These are phyloP conservation scores for Cladophialophora carrionii DNA, from an alignment of 2,329 filamentous ascomycete species.

Conservation along the genomic window DNA sequence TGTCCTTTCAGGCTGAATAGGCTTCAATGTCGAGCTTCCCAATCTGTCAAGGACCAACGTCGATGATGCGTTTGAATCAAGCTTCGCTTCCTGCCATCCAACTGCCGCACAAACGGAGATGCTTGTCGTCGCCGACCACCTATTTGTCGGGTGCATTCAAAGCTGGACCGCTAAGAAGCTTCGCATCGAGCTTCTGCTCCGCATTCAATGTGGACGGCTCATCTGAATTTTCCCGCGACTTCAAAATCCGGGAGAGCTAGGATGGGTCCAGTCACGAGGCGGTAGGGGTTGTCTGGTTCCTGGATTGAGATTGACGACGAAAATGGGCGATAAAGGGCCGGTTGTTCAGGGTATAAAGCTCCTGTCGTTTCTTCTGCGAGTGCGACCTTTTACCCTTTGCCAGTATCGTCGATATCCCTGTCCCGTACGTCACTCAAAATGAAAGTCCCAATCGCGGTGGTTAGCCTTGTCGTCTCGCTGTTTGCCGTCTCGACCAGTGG, in stretches of 20 bases:
- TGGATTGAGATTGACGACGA: not conserved
- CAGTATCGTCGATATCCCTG: not conserved
- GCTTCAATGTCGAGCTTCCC: not conserved
- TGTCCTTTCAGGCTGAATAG: not conserved
- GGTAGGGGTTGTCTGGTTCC: not conserved
- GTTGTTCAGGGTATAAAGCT: not conserved
- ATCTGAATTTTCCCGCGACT: not conserved
- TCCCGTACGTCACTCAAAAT: not conserved
- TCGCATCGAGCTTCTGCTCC: not conserved
- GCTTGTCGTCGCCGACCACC: not conserved
- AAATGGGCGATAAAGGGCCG: not conserved
- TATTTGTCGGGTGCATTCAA: not conserved
- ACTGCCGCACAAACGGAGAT: not conserved
- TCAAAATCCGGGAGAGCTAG: not conserved
- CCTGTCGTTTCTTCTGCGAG: not conserved
- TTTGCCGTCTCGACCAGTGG: slow-evolving; percentile 3
- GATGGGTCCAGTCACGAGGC: not conserved
- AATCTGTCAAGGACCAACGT: not conserved
- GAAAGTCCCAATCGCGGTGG: not conserved
- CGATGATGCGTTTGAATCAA: not conserved
- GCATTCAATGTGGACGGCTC: not conserved
- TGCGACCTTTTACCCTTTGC: not conserved
- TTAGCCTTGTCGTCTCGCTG: slow-evolving; percentile 2
- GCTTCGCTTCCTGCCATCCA: not conserved
- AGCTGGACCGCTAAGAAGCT: not conserved